Conservation (phyloP, 768 basidiomycete species). For the Botryobasidium botryosum region DNA sequence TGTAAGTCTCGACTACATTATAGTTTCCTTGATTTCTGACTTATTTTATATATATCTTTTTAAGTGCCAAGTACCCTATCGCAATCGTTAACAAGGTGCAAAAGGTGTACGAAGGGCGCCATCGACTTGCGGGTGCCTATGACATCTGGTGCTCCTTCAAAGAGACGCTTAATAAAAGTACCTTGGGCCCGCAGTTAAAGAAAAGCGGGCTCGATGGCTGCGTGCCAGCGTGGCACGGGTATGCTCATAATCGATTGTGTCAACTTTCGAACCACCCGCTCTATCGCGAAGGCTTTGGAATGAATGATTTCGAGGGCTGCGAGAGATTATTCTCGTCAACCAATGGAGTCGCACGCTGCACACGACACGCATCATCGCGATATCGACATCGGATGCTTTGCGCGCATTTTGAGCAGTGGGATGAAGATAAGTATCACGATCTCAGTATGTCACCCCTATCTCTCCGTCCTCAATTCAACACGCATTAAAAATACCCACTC, state of each 20-base stretch:
- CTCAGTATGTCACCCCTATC: background rate
- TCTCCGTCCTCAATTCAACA: background rate
- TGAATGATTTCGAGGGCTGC: constrained; percentile 14
- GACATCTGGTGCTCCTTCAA: constrained; percentile 4
- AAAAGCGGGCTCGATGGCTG: background rate
- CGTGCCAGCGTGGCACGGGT: constrained; percentile 13
- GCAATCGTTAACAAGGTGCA: background rate
- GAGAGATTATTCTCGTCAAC: constrained; percentile 13
- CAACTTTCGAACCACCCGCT: constrained; percentile 13
- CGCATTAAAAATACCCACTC: background rate
- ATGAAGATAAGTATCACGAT: constrained; percentile 11
- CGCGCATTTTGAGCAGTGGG: constrained; percentile 13
- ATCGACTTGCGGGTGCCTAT: background rate
- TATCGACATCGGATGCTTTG: constrained; percentile 10
- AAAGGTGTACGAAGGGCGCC: background rate
- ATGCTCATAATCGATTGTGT: constrained; percentile 13
- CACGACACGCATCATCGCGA: constrained; percentile 12
- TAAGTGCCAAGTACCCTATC: constrained; percentile 6
- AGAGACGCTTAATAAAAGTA: background rate
- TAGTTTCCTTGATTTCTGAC: background rate
- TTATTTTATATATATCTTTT: too few relatives aligned
- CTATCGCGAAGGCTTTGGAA: constrained; percentile 9
- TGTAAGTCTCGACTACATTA: constrained; percentile 3
- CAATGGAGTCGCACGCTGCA: constrained; percentile 10
- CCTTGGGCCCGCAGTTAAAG: background rate